These are phyloP conservation scores for Hyaloscypha bicolor DNA, from an alignment of 495 filamentous ascomycete species.

Conservation along the genomic window DNA sequence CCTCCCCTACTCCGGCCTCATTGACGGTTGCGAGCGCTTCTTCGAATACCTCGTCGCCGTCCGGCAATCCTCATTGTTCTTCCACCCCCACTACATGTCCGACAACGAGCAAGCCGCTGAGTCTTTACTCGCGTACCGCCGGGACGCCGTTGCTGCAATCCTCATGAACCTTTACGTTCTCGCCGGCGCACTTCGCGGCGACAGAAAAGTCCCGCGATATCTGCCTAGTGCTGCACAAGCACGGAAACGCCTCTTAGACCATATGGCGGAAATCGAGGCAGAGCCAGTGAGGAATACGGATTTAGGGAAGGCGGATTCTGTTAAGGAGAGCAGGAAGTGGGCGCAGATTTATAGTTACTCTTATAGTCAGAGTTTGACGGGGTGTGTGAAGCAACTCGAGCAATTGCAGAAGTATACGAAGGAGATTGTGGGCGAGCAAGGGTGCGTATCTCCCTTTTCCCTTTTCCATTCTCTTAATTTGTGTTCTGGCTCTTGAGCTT, in stretches of 20 bases:
- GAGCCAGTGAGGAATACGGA: conserved; percentile 38
- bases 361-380: conserved; percentile 56
- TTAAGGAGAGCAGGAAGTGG: conserved; percentile 41
- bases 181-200: conserved; percentile 51
- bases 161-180: conserved; percentile 60
- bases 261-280: conserved; percentile 48
- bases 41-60: conserved; percentile 60
- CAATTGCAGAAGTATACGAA: conserved; percentile 55
- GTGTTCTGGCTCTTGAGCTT: too few species aligned
- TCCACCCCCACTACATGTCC: conserved; percentile 50
- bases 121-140: conserved; percentile 48
- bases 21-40: conserved; percentile 55
- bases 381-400: conserved; percentile 56
- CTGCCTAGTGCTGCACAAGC: conserved; percentile 55
- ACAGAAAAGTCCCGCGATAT: conserved; percentile 54
- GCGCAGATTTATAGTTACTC: conserved; percentile 51
- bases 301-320: conserved; percentile 27
- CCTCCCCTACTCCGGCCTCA: conserved; percentile 55
- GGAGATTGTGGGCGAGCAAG: conserved; percentile 55
- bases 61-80: conserved; percentile 59
- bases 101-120: conserved; percentile 45
- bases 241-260: conserved; percentile 50
- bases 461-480: not conserved
- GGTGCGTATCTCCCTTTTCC: conserved; percentile 27
- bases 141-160: conserved; percentile 59